Evolutionary conservation across 2,329 filamentous ascomycete species (phyloP), one percentile per base, ranked within the genome.

Genomic region (Cadophora malorum): DNA sequence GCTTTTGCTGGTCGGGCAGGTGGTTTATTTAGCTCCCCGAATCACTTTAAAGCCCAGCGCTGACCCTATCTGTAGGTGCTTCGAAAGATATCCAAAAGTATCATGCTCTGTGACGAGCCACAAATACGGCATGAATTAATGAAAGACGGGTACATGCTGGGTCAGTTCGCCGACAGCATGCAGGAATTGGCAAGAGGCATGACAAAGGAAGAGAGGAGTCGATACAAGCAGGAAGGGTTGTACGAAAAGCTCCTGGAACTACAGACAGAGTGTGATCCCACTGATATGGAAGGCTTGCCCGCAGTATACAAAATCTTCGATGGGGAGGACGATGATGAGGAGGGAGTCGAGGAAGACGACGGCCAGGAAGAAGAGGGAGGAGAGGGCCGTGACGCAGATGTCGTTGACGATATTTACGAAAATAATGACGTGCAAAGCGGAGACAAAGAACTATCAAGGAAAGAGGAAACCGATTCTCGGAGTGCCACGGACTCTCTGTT

Each of bases 61-160:
- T 66, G n/a, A 66, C 25, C 23, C 7, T 9, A 63, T 25, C 52
- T 8, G 2, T 19, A 67, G 65, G 61, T 60, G 1, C 60, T 69
- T 4, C 41, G 65, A 19, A 67, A 69, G 41, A 71, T 69, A 7
- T 53, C 38, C n/a, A 69, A 71, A 23, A 66, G 67, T 56, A 62
- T 69, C 9, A 67, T 67, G 64, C 52, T 67, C 12, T 70, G 69
- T 59, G 62, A 70, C 6, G 66, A 70, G 41, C 62, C 64, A 21
- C 41, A 64, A 45, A 69, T 70, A n/a, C 60, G 67, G 10, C 63
- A 70, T 55, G 71, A 72, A 56, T 23, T 71, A 8, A 70, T 67
- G 66, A 70, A 69, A 49, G 68, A 73, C 56, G 68, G 68, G 2
- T n/a, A 62, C 12, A 59, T 63, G 50, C 61, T 73, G 49, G 64